A percentile compares a stretch with the other conserved stretches of the same genome.
These are phyloP conservation scores for Suhomyces bolitotheri DNA, from an alignment of 1,139 yeast genomes.

Conservation along the genomic window DNA sequence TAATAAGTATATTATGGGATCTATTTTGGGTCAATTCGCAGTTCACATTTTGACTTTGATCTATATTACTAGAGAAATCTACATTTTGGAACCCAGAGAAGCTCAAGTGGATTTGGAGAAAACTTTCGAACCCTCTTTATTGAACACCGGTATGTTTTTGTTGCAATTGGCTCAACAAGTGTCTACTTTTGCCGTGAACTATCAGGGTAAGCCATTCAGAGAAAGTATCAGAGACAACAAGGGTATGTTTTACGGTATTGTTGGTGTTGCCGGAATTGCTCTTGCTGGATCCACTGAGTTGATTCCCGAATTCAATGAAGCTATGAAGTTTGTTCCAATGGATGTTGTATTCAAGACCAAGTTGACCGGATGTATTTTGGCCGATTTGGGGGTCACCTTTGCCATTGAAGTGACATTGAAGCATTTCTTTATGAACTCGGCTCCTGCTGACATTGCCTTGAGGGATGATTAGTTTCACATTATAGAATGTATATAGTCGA, in stretches of 20 bases:
- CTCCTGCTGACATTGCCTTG: constrained; percentile 86
- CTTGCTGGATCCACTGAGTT: constrained; percentile 93
- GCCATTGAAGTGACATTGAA: constrained; percentile 79
- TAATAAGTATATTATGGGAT: constrained; percentile 94
- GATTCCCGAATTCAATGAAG: constrained; percentile 89
- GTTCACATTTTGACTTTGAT: constrained; percentile 82
- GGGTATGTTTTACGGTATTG: constrained; percentile 95
- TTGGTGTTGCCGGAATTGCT: constrained; percentile 89
- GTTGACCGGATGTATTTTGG: constrained; percentile 68
- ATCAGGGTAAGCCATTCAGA: constrained; percentile 96
- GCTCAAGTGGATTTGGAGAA: constrained; percentile 88
- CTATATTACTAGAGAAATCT: constrained; percentile 80
- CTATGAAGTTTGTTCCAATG: constrained; percentile 92
- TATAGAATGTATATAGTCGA: constrained; percentile 9
- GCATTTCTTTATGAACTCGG: constrained; percentile 82
- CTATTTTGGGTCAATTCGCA: constrained; percentile 94
- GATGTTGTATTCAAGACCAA: constrained; percentile 67
- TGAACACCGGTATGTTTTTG: constrained; percentile 94
- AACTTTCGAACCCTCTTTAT: constrained; percentile 80
- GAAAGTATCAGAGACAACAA: constrained; percentile 87
- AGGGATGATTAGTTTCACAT: constrained; percentile 27
- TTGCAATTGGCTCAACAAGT: constrained; percentile 95
- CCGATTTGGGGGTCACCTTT: constrained; percentile 80
- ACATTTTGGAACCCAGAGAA: constrained; percentile 86
- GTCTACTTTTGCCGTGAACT: constrained; percentile 95